Evolutionary conservation across 2,329 filamentous ascomycete species (phyloP).

Genomic region (Nannizzia gypsea): DNA sequence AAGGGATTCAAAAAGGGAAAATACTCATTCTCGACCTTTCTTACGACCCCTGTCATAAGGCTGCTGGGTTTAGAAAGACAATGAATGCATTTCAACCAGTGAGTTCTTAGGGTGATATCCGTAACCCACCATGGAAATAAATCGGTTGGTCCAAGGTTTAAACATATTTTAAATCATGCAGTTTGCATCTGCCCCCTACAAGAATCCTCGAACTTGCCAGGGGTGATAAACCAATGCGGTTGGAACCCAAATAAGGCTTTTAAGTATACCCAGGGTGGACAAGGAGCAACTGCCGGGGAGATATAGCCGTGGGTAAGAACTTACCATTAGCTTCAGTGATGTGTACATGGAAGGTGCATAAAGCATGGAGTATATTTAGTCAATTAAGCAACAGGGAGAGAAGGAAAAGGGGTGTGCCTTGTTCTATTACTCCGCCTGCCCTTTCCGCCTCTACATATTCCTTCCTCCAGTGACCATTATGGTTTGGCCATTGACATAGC

Average conservation of each 20-base stretch:
- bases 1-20: too few species aligned
- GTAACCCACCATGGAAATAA: background rate
- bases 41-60: background rate
- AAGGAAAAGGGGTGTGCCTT: background rate
- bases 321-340: background rate
- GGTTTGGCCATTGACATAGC: conserved; percentile 77
- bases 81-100: background rate
- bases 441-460: conserved; percentile 40
- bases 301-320: background rate
- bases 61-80: background rate
- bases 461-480: conserved; percentile 73
- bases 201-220: background rate
- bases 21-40: background rate
- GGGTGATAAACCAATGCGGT: background rate
- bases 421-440: background rate
- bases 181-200: background rate
- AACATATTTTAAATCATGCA: background rate
- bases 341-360: background rate
- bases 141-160: background rate
- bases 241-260: conserved; percentile 2
- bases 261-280: background rate
- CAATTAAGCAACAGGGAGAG: background rate
- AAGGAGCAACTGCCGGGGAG: background rate
- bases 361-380: background rate
- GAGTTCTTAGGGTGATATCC: background rate